Evolutionary conservation across 2,329 filamentous ascomycete species (phyloP), one percentile per base, ranked within the genome.

Genomic region (Diaporthe sp.): DNA sequence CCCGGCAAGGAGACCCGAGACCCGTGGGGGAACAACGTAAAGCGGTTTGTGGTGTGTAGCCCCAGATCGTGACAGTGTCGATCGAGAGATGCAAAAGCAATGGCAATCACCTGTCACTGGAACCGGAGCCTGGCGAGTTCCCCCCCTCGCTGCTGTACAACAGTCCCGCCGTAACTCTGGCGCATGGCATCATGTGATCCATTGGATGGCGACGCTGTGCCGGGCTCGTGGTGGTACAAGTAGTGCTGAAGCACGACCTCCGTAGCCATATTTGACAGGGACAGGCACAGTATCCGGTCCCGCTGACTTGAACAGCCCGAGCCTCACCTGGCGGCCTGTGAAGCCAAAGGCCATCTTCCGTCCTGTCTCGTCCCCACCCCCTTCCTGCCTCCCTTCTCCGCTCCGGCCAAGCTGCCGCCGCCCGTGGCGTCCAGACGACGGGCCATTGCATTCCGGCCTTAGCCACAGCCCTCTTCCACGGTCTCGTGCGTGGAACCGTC

Each of bases 61-160:
- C 44, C 46, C 28, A 68, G 62, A 68, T 51, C 62, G 37, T 51
- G 62, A 68, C 62, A 68, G 46, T 37, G 62, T 39, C 44, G 62
- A 53, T 53, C 62, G n/a, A 25, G 22, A 51, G 62, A 68, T 39
- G 28, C 62, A 68, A 19, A 68, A 68, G 46, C 22, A 39, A 39
- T 19, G 12, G 2, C 10, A 5, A 25, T 22, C 10, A 17, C 28
- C 10, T 25, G 31, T 19, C 10, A 39, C 13, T 34, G 34, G 19
- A 37, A 12, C 19, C n/a, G 28, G 31, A 67, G 22, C 19, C 44
- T 37, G 25, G 44, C 44, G 28, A 25, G 25, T 39, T n/a, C 9
- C 25, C 9, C 31, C 4, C 10, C 15, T 25, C 34, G 2, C 42
- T n/a, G 62, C 13, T 51, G 28, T 15, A 67, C 28, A 19, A 37